Evolutionary conservation across 225 moss, liverwort and hornwort species (phyloP).

Genomic region (Polytrichum commune): DNA sequence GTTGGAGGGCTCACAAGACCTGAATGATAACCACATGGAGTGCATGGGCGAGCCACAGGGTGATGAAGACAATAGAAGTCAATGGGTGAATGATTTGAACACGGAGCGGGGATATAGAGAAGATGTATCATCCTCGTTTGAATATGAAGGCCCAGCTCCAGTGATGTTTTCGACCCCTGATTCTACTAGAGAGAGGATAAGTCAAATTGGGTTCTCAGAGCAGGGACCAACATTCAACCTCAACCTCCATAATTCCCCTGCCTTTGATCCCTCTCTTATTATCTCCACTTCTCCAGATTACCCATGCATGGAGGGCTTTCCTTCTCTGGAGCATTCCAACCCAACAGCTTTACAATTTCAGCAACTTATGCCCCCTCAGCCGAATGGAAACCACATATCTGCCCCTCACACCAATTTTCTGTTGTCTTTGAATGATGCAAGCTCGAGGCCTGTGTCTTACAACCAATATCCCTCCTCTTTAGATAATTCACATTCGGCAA

Average conservation of each 20-base stretch:
- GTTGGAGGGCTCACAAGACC: constrained; percentile 18
- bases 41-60: constrained; percentile 20
- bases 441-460: constrained; percentile 26
- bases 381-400: constrained; percentile 21
- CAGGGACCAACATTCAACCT: constrained; percentile 68
- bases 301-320: constrained; percentile 49
- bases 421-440: constrained; percentile 32
- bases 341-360: constrained; percentile 38
- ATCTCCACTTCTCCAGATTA: constrained; percentile 43
- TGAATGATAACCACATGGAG: constrained; percentile 22
- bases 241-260: constrained; percentile 50
- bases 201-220: constrained; percentile 56
- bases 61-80: constrained; percentile 37
- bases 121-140: constrained; percentile 35
- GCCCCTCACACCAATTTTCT: constrained; percentile 31
- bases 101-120: constrained; percentile 27
- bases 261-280: constrained; percentile 78
- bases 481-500: constrained; percentile 27
- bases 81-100: constrained; percentile 48
- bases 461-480: constrained; percentile 30
- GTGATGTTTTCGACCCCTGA: constrained; percentile 51
- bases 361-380: constrained; percentile 29
- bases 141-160: constrained; percentile 37
- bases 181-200: constrained; percentile 50
- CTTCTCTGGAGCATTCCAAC: constrained; percentile 41